Base-by-base conservation (phyloP, 768 basidiomycete genomes). In the Kwoniella mangroviensis region DNA sequence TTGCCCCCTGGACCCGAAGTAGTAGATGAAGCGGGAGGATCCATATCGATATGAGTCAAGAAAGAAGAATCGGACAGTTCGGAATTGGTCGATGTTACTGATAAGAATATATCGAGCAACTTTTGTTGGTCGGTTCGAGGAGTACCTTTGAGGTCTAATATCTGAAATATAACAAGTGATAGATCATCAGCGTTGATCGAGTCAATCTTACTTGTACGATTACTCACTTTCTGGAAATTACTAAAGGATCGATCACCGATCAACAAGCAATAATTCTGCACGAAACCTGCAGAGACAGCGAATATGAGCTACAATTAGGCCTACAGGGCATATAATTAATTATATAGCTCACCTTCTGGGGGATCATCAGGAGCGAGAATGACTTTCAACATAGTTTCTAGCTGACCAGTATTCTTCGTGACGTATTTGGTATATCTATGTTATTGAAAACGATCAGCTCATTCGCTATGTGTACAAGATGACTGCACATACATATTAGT, bases 31-130 rank as follows among this genome's bases (percentile, higher is more conserved):
- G 62, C 49, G 13, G 26, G 42, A 1, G 94, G 94, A 73, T 98
- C 95, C 97, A 99, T 99, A 83, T 99, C 97, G 41, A 99, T 87
- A 0, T 90, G 88, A 0, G 94, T 91, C 41, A 99, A 88, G 87
- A 99, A 98, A 0, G 97, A 98, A 0, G 92, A 91, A 81, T 88
- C 90, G 71, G 92, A 89, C 15, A 99, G 87, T 64, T 98, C 94
- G 28, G 89, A 87, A 80, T 93, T 92, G 4, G 92, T 94, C 75
- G 96, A 96, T 41, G 96, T 98, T 66, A 92, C 90, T 7, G 92
- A 91, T 51, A 98, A 85, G 85, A 98, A 99, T 22, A 90, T 87
- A 81, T 98, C 95, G 49, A 96, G 87, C 15, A 99, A 88, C 75
- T 89, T 88, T 83, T 94, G 94, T 84, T 98, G 94, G 63, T 91